Evolutionary conservation across 2,329 filamentous ascomycete genomes (phyloP).

Genomic region (Aspergillus niger): DNA sequence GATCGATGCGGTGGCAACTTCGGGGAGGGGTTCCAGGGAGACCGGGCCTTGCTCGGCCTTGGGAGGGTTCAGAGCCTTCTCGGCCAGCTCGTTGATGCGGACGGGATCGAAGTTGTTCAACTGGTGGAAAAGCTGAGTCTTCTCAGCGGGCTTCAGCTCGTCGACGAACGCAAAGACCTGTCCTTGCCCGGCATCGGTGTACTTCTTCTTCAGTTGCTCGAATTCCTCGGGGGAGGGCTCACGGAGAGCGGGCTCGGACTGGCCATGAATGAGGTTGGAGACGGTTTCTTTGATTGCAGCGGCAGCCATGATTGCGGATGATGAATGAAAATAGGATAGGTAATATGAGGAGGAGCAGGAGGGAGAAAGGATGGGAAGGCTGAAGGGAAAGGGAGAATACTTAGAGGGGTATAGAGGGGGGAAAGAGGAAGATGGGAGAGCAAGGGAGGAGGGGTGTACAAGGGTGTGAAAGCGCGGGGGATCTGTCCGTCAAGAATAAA

Average conservation of each 20-base stretch:
- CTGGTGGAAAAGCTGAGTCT: constrained; percentile 78
- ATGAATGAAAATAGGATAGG: not conserved
- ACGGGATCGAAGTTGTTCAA: constrained; percentile 78
- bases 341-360: not conserved
- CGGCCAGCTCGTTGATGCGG: constrained; percentile 83
- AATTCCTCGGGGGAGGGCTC: constrained; percentile 66
- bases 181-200: constrained; percentile 71
- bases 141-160: constrained; percentile 70
- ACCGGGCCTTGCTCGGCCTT: constrained; percentile 54
- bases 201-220: constrained; percentile 69
- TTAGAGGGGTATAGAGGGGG: constrained; percentile 1
- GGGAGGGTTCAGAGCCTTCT: constrained; percentile 78
- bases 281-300: constrained; percentile 47
- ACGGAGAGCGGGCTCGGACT: constrained; percentile 41
- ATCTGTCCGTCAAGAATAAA: constrained; percentile 7
- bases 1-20: constrained; percentile 82
- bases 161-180: constrained; percentile 91
- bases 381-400: not conserved
- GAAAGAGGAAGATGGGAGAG: constrained; percentile 1
- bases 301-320: constrained; percentile 36
- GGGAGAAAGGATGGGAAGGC: not conserved
- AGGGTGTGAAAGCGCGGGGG: constrained; percentile 24
- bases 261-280: constrained; percentile 50
- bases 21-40: constrained; percentile 82
- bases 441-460: constrained; percentile 15